Percentiles rank a stretch among this genome's conserved stretches.
phyloP scores from a whole-genome alignment of 2,329 filamentous ascomycete species.

The Phoma herbarum region DNA sequence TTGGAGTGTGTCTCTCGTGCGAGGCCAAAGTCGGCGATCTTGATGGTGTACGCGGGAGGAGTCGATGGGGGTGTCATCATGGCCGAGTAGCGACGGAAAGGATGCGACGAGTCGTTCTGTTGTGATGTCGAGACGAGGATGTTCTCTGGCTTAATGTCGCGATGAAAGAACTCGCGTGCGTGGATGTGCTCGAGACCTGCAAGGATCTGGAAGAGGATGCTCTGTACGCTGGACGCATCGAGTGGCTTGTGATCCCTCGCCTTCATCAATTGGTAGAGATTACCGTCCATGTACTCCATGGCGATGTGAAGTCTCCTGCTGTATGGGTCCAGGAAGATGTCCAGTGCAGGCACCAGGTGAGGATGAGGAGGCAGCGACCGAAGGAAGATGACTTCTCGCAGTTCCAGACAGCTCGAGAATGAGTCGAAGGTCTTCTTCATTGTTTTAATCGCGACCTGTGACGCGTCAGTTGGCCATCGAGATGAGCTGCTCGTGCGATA shows the following conservation, averaged over 20 bases:
- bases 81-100: constrained; percentile 91
- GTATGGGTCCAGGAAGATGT: constrained; percentile 97
- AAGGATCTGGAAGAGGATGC: constrained; percentile 96
- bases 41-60: constrained; percentile 92
- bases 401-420: constrained; percentile 86
- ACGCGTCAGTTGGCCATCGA: constrained; percentile 33
- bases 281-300: constrained; percentile 99
- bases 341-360: constrained; percentile 94
- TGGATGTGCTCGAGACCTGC: constrained; percentile 97
- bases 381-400: constrained; percentile 96
- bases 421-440: constrained; percentile 99
- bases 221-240: constrained; percentile 92
- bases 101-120: constrained; percentile 79
- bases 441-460: constrained; percentile 95
- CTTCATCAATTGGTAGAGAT: constrained; percentile 99
- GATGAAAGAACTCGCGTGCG: constrained; percentile 96
- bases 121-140: constrained; percentile 94
- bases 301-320: constrained; percentile 96
- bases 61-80: constrained; percentile 95
- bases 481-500: constrained; percentile 16
- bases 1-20: constrained; percentile 98
- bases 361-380: constrained; percentile 85
- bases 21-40: constrained; percentile 97
- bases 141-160: constrained; percentile 99
- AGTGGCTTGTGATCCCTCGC: constrained; percentile 93